These are phyloP conservation scores for Phylloporus arenicola DNA, from an alignment of 768 basidiomycete species.

Conservation along the genomic window DNA sequence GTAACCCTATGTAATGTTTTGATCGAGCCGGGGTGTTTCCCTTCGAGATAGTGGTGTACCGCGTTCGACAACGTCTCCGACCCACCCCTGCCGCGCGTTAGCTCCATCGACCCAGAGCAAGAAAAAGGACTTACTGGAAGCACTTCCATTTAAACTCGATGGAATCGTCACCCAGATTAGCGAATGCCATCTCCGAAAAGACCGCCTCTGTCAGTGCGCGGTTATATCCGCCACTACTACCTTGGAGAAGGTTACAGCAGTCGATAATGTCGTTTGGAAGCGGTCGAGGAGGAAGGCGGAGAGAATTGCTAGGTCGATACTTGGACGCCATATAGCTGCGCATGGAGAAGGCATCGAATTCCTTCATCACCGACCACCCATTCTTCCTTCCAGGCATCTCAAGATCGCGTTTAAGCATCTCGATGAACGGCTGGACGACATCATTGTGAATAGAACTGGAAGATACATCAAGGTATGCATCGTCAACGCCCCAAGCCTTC, in stretches of 20 bases:
- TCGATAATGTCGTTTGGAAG: constrained; percentile 21
- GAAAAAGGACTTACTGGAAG: neutral
- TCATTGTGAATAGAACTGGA: constrained; percentile 15
- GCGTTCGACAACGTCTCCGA: constrained; percentile 14
- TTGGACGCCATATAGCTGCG: constrained; percentile 7
- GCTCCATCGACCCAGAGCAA: too few species aligned
- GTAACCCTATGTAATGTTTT: constrained; percentile 15
- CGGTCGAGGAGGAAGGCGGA: constrained; percentile 5
- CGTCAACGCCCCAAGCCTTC: constrained; percentile 1
- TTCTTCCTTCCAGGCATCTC: neutral
- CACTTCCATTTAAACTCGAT: constrained; percentile 1
- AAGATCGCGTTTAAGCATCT: constrained; percentile 18
- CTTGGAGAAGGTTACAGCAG: constrained; percentile 6
- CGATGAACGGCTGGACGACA: constrained; percentile 18
- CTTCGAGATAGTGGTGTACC: constrained; percentile 15
- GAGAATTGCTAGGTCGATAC: constrained; percentile 7
- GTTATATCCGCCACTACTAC: neutral
- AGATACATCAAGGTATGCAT: constrained; percentile 12
- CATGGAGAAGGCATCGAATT: neutral
- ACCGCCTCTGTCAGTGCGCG: neutral
- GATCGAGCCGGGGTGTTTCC: constrained; percentile 1
- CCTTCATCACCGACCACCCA: neutral
- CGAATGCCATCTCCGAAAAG: neutral
- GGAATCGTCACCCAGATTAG: neutral
- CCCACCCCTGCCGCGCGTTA: constrained; percentile 14